Percentiles rank a stretch among this genome's conserved stretches.
phyloP scores from a whole-genome alignment of 768 basidiomycete genomes.

The Tricholoma flavovirens region DNA sequence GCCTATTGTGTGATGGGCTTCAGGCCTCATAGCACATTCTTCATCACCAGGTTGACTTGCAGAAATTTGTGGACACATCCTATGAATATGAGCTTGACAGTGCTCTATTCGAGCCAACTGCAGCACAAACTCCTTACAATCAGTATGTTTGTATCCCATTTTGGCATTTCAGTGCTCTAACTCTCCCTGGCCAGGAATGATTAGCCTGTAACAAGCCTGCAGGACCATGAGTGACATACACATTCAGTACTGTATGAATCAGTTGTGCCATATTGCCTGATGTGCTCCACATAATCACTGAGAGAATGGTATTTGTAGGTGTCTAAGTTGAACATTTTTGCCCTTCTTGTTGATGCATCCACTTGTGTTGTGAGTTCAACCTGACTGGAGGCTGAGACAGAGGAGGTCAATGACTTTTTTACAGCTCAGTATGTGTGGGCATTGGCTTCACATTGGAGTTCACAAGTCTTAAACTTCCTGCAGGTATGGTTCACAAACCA shows the following conservation, averaged over 20 bases:
- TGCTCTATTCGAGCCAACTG: conserved; percentile 13
- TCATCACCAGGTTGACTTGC: not conserved
- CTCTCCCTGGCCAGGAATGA: conserved; percentile 8
- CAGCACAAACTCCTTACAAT: conserved; percentile 1
- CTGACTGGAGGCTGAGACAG: not conserved
- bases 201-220: not conserved
- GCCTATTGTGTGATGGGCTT: not conserved
- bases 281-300: not conserved
- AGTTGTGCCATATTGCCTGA: not conserved
- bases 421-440: too few species aligned
- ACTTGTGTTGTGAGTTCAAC: too few species aligned
- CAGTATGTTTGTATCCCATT: conserved; percentile 8
- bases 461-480: too few species aligned
- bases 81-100: conserved; percentile 2
- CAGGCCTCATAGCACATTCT: not conserved
- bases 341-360: not conserved
- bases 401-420: not conserved
- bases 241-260: not conserved
- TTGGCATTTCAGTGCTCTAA: conserved; percentile 13
- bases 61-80: not conserved
- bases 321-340: not conserved
- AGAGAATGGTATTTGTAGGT: conserved; percentile 1
- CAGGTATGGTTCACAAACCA: too few species aligned
- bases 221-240: not conserved
- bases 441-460: too few species aligned